phyloP scores from a whole-genome alignment of 176 grass and related monocot genomes.

The Tillandsia fasciculata region DNA sequence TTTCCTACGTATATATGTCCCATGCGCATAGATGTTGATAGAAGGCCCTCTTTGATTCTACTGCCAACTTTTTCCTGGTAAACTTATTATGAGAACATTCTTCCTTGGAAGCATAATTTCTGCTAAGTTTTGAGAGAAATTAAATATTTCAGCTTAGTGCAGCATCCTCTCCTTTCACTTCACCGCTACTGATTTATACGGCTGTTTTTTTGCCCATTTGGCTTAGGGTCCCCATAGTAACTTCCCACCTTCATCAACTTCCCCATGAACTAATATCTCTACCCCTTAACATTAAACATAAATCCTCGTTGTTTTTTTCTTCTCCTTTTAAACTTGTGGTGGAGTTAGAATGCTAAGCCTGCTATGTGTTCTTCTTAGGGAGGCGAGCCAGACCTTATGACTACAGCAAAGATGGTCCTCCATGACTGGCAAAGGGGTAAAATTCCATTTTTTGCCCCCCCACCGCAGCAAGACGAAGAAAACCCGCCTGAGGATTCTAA shows the following conservation, averaged over 20 bases:
- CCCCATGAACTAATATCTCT: no score
- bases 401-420: constrained; percentile 86
- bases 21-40: neutral
- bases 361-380: constrained; percentile 42
- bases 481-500: constrained; percentile 23
- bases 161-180: neutral
- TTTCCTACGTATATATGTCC: neutral
- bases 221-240: neutral
- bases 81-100: neutral
- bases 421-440: constrained; percentile 99
- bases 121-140: neutral
- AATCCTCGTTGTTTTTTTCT: neutral
- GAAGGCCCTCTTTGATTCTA: neutral
- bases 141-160: neutral
- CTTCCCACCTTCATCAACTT: neutral
- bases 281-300: no score
- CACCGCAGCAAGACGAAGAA: constrained; percentile 31
- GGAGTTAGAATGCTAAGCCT: constrained; percentile 7
- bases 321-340: neutral
- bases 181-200: neutral
- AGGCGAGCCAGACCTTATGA: constrained; percentile 79
- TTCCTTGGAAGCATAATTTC: neutral
- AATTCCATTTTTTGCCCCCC: constrained; percentile 87
- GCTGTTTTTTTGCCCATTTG: neutral
- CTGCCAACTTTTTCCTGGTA: neutral